Evolutionary conservation across 345 rosid genomes (phyloP), one percentile per base, ranked within the genome.

Genomic region (Raphanus sativus): DNA sequence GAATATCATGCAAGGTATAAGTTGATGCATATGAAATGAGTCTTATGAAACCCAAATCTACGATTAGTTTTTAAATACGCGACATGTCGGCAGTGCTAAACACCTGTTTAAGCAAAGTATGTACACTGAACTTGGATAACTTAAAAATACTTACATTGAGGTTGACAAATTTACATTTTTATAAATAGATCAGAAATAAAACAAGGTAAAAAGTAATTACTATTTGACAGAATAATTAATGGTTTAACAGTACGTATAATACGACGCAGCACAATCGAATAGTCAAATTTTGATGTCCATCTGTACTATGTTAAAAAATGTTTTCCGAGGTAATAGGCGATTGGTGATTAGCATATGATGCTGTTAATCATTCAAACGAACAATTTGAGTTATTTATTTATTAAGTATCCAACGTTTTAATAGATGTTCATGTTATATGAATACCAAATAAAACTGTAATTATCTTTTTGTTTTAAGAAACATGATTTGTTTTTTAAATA

Each of bases 301-400:
- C 40, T 60, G 34, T 28, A 28, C 5, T 70, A n/a, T 66, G 38
- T 28, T 71, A 45, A 45, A 34, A 30, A 9, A 9, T 65, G 10
- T 11, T 2, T 65, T 15, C 21, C 12, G 50, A 58, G 72, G 73
- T 61, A 8, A 66, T 78, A 58, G 58, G 65, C 17, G 28, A 79
- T 52, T 62, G 71, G 82, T 79, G 78, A 67, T 71, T 62, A 62
- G 66, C 78, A 79, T 54, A 79, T 79, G 70, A 73, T 78, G 75
- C 63, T 62, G 64, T 56, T 69, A 79, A 67, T 79, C 74, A 73
- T 62, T 62, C 65, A 34, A 15, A 34, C 40, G 15, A 64, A 50
- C 62, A 45, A 17, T 61, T 34, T 67, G 28, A 33, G 8, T 29
- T 71, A 2, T 54, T 70, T 34, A 3, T 36, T 77, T 21, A n/a